Evolutionary conservation across 192 early-diverging fungal genomes (phyloP), one percentile per base, ranked within the genome.

Genomic region (Haplosporangium gracile): DNA sequence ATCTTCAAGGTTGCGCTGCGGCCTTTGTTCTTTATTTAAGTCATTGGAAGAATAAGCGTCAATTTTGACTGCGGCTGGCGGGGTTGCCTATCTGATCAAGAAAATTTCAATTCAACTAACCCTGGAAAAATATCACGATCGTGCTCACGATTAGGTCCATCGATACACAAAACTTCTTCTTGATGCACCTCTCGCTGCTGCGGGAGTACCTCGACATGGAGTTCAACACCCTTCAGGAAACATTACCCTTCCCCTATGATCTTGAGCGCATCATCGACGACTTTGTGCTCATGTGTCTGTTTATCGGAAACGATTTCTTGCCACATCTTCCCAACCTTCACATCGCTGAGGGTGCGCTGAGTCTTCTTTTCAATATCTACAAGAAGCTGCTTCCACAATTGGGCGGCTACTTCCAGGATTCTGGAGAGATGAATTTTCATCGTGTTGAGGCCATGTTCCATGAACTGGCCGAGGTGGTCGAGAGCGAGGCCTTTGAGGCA

Each of bases 271-370:
- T 98, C 29, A 95, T 99, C 69, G 99, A 99, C 87, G 99, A 99
- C 81, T 99, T 97, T 86, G 94, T 99, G 4, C 91, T 99, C 36
- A 91, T 99, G 81, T 95, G 93, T 70, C 94, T 99, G 89, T 97
- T 99, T 88, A 95, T 99, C 38, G 98, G 98, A 71, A 99, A 99
- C 88, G 98, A 99, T 89, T 99, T 99, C 88, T 83, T 99, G 78
- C 98, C 98, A 60, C 96, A 96, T 88, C 84, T 99, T 51, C 97
- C 97, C 49, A 96, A 95, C 76, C 90, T 99, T 45, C 96, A 98
- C 75, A 99, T 99, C 81, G 95, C 95, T 38, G 96, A 98, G 88
- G 97, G 97, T 70, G 97, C 97, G 0, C 81, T 96, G 39, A 92
- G 91, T 73, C 89, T 95, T 10, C 89, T 94, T 89, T 95, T 94